Conservation (phyloP, 225 moss, liverwort and hornwort genomes). For the Bryoerythrophyllum caledonicum region DNA sequence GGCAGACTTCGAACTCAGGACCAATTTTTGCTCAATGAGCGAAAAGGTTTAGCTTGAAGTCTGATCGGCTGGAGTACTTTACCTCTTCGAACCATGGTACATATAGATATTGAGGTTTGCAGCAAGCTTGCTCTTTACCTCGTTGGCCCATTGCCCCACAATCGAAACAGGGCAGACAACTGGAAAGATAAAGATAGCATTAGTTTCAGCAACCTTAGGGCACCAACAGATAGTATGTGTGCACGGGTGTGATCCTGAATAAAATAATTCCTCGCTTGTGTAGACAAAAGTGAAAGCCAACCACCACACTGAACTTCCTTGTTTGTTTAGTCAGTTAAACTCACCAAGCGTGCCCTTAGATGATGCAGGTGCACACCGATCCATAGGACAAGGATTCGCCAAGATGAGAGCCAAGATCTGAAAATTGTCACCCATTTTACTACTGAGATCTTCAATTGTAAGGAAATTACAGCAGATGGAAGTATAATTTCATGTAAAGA, state of each 20-base stretch:
- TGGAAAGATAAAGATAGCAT: slow-evolving; percentile 36
- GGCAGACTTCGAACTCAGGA: slow-evolving; percentile 5
- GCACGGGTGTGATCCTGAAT: background rate
- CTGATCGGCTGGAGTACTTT: slow-evolving; percentile 16
- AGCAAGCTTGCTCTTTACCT: slow-evolving; percentile 98
- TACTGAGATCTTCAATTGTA: slow-evolving; percentile 10
- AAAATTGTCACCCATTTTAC: slow-evolving; percentile 1
- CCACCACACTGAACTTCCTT: background rate
- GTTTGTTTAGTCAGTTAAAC: slow-evolving; percentile 15
- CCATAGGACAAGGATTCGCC: slow-evolving; percentile 88
- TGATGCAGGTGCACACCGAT: slow-evolving; percentile 79
- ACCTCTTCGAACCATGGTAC: slow-evolving; percentile 99
- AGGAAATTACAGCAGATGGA: background rate
- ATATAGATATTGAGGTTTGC: slow-evolving; percentile 98
- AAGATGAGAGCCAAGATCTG: slow-evolving; percentile 98
- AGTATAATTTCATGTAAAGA: slow-evolving; percentile 4
- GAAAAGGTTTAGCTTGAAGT: background rate
- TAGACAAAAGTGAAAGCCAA: background rate
- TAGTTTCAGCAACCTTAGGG: slow-evolving; percentile 22
- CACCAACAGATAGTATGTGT: background rate
- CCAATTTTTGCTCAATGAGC: background rate
- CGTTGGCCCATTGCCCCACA: slow-evolving; percentile 99
- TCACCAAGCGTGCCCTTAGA: slow-evolving; percentile 98
- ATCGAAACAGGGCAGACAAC: slow-evolving; percentile 99
- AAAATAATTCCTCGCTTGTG: background rate